Percentiles rank a stretch among this genome's conserved stretches.
Evolutionary conservation across 2,329 filamentous ascomycete species (phyloP).

Genomic region (Aspergillus versicolor): DNA sequence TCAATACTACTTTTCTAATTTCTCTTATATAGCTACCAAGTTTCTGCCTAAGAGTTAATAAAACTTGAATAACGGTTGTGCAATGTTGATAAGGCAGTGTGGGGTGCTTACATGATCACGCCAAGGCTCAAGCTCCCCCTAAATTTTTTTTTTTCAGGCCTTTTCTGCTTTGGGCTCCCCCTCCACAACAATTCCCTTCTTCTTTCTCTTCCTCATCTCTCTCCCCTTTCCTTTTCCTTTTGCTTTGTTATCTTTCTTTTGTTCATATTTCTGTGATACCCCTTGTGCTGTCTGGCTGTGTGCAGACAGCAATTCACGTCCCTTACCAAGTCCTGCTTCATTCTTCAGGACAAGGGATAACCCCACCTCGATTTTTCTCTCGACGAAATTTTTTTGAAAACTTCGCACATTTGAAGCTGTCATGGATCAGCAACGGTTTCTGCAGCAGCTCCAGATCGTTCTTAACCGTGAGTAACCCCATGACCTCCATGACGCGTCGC

Average conservation of each 20-base stretch:
- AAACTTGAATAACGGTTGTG: too few species aligned
- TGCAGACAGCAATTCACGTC: constrained; percentile 30
- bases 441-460: constrained; percentile 82
- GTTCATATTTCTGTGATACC: constrained; percentile 33
- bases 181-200: constrained; percentile 17
- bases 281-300: constrained; percentile 31
- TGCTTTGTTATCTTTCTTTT: constrained; percentile 24
- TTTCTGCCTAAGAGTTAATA: too few species aligned
- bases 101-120: constrained; percentile 7
- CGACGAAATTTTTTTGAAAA: constrained; percentile 6
- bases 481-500: neutral
- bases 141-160: constrained; percentile 15
- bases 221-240: constrained; percentile 20
- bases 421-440: constrained; percentile 82
- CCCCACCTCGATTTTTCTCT: constrained; percentile 8
- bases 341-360: constrained; percentile 18
- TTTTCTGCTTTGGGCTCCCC: constrained; percentile 6
- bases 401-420: constrained; percentile 19
- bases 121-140: constrained; percentile 12
- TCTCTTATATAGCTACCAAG: too few species aligned
- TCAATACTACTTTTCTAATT: too few species aligned
- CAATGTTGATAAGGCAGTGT: neutral
- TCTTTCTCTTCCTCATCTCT: constrained; percentile 18
- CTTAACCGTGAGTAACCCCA: constrained; percentile 69
- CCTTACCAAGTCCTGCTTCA: constrained; percentile 16